Base-by-base conservation (phyloP, 352 stramenopile genomes). In the Plasmopara muralis region DNA sequence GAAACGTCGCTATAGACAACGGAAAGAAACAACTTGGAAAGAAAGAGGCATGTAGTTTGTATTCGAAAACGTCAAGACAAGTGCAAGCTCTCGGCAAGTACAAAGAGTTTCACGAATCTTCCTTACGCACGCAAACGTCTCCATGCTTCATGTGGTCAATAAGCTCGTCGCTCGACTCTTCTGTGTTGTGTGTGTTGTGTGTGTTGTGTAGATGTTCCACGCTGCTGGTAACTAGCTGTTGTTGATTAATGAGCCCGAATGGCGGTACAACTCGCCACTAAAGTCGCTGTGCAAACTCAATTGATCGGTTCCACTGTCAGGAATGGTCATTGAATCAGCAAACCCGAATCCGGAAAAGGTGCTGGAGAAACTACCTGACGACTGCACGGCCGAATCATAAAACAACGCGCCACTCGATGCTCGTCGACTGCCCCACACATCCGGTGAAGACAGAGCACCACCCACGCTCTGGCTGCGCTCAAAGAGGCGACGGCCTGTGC, bases 311-410 rank as follows among this genome's bases (percentile, higher is more conserved):
- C 52, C 76, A 37, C 25, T 60, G 50, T 49, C 56, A 38, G 53
- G 65, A 41, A 55, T 7, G 43, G 30, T 48, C 74, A 64, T 59
- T 57, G 49, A 58, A 12, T 29, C 57, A 8, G 48, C 64, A 13
- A 62, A 49, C 15, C 43, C 55, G 6, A 71, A 72, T 14, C 60
- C 74, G 46, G 75, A 75, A 37, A 70, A 68, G 6, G 62, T 60
- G 35, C 53, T 68, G 2, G 67, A 59, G 18, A 74, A 70, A 43
- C 50, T 58, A 42, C 42, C 64, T 1, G 62, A 55, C 12, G 61
- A 33, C 39, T 74, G 65, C 9, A 85, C 60, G 13, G 74, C 66
- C 13, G 74, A 73, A 46, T 88, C 74, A 46, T 80, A 83, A 31
- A 78, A 85, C 43, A 60, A 64, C 9, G 54, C 42, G 0, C 43